A percentile compares a stretch with the other conserved stretches of the same genome.
Evolutionary conservation across 208 protist species (phyloP).

Genomic region (Lotmaria passim): DNA sequence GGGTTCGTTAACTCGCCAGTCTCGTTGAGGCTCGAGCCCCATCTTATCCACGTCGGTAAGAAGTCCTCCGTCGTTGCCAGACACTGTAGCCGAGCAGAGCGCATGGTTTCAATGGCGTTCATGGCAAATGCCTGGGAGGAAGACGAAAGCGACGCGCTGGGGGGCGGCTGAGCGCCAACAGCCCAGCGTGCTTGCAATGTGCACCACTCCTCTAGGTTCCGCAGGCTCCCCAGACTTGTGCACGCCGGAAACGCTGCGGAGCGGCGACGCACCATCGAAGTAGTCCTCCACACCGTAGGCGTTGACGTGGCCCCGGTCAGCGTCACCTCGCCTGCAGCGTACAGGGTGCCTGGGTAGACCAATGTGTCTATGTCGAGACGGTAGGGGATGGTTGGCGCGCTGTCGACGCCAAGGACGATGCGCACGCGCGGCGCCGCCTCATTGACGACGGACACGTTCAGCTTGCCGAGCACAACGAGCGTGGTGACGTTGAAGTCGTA

Average conservation of each 20-base stretch:
- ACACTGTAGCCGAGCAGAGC: no score
- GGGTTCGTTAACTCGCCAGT: not conserved
- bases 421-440: conserved; percentile 16
- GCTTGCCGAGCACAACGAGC: conserved; percentile 42
- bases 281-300: conserved; percentile 39
- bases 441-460: conserved; percentile 16
- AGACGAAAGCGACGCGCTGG: not conserved
- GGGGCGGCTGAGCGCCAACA: not conserved
- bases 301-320: conserved; percentile 21
- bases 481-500: conserved; percentile 24
- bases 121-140: no score
- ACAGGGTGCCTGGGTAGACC: conserved; percentile 37
- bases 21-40: not conserved
- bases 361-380: conserved; percentile 26
- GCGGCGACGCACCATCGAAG: conserved; percentile 1
- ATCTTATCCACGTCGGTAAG: not conserved
- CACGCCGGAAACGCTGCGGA: conserved; percentile 16
- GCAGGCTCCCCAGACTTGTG: not conserved
- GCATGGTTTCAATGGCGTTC: no score
- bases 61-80: not conserved
- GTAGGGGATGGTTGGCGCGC: not conserved
- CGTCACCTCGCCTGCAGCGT: conserved; percentile 30
- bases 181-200: conserved; percentile 8
- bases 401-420: conserved; percentile 25
- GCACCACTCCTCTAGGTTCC: conserved; percentile 13